Percentiles rank a stretch among this genome's conserved stretches.
phyloP scores from a whole-genome alignment of 1,284 basidiomycete genomes.

The Cystobasidiaceae sp. region DNA sequence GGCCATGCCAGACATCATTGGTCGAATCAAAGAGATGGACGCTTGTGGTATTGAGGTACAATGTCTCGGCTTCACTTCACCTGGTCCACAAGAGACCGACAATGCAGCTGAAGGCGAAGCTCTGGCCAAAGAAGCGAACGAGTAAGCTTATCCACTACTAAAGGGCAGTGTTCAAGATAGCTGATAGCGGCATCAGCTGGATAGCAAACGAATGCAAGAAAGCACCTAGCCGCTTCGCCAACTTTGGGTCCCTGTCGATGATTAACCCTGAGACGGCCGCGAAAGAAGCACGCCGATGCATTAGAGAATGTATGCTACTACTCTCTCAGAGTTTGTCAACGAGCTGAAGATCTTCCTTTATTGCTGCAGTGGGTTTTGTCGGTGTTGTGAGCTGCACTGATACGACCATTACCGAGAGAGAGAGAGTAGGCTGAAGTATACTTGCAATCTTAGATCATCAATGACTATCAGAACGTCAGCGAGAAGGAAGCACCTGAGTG shows the following conservation, averaged over 20 bases:
- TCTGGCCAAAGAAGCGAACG: constrained; percentile 18
- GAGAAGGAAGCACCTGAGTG: constrained; percentile 19
- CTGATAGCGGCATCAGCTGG: constrained; percentile 2
- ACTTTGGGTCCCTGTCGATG: constrained; percentile 19
- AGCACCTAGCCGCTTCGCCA: constrained; percentile 22
- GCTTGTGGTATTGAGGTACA: constrained; percentile 24
- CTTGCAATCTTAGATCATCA: constrained; percentile 1
- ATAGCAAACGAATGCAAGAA: constrained; percentile 10
- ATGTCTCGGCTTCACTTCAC: constrained; percentile 22
- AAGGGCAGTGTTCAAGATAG: background rate
- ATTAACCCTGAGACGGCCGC: constrained; percentile 23
- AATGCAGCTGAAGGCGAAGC: constrained; percentile 23
- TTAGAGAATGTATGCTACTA: background rate
- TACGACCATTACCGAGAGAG: background rate
- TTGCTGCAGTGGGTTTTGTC: constrained; percentile 4
- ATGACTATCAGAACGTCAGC: constrained; percentile 19
- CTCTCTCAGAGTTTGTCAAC: background rate
- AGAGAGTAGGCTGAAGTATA: background rate
- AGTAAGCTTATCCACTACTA: background rate
- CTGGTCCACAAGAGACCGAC: constrained; percentile 14
- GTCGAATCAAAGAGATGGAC: constrained; percentile 29
- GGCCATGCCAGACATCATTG: constrained; percentile 23
- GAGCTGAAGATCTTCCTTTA: background rate
- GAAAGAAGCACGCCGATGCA: constrained; percentile 15
- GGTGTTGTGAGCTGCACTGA: constrained; percentile 3